Base-by-base conservation (phyloP, 2,329 filamentous ascomycete species). In the Botrytis tulipae region DNA sequence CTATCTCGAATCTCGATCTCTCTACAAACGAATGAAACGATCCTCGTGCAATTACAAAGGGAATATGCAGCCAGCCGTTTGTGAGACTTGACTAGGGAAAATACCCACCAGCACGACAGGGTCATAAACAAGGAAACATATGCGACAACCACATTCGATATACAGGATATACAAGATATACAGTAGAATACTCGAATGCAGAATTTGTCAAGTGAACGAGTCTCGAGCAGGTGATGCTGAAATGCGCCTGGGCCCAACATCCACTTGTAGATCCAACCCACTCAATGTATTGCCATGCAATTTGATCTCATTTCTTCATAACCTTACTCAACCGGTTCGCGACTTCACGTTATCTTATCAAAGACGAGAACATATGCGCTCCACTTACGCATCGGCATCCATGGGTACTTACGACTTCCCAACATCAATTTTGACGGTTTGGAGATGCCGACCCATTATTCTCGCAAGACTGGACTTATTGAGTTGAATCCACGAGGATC, bases 381-480 rank as follows among this genome's bases (percentile, higher is more conserved):
- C 62, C 29, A 65, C n/a, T 48, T 22, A 4, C 37, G 32, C 14
- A 68, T 29, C 65, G 48, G 20, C 25, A 54, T 40, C 40, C 10
- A 40, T 40, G 37, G 37, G 12, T 40, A 40, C 14, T 57, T 46
- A 35, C 65, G 40, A 54, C 16, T 14, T 54, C n/a, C 25, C 48
- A 54, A 68, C 25, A 54, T 40, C 9, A 5, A n/a, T 40, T 57
- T 68, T 54, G 18, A 29, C 48, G 32, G 61, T n/a, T 40, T 57
- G 35, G 42, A 68, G 20, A 42, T 29, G n/a, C 25, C 25, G 35
- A 29, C 25, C 48, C 35, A 68, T 68, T 57, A 40, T 57, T 68
- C 66, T 68, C 66, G 48, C 66, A 57, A 68, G 48, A 51, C 40
- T 68, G 25, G 25, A 57, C 66, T 57, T 68, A 68, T 68, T 68